Evolutionary conservation across 2,329 filamentous ascomycete species (phyloP).

Genomic region (Rhexocercosporidium sp.): DNA sequence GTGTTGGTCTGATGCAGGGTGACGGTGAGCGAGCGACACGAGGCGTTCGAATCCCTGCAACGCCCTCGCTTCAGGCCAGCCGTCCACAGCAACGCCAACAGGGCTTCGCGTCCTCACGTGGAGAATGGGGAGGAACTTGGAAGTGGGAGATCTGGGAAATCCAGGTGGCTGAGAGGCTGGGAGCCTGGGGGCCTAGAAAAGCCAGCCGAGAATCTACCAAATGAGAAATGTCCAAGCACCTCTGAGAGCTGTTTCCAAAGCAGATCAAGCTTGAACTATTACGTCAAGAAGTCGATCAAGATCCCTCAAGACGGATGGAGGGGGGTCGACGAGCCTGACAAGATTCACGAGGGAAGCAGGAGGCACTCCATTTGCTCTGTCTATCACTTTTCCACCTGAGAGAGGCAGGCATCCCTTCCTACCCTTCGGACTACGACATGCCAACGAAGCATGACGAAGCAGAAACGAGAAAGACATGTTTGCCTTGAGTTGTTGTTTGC

Average conservation of each 20-base stretch:
- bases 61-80: too few species aligned
- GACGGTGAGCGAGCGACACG: background rate
- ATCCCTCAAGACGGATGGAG: too few species aligned
- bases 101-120: constrained; percentile 1
- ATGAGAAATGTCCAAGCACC: background rate
- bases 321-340: too few species aligned
- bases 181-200: background rate
- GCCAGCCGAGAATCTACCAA: background rate
- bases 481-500: background rate
- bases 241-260: background rate
- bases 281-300: background rate
- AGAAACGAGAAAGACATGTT: background rate
- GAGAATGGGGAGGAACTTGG: too few species aligned
- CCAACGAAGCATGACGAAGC: background rate
- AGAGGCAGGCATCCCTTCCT: too few species aligned
- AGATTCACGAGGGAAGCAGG: too few species aligned
- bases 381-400: too few species aligned
- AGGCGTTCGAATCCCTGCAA: background rate
- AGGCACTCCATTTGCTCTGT: too few species aligned
- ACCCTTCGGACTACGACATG: background rate
- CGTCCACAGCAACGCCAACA: background rate
- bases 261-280: background rate
- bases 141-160: background rate
- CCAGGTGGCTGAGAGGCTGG: background rate
- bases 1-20: background rate